Conservation (phyloP, 352 stramenopile genomes). For the Elongisporangium senticosum region DNA sequence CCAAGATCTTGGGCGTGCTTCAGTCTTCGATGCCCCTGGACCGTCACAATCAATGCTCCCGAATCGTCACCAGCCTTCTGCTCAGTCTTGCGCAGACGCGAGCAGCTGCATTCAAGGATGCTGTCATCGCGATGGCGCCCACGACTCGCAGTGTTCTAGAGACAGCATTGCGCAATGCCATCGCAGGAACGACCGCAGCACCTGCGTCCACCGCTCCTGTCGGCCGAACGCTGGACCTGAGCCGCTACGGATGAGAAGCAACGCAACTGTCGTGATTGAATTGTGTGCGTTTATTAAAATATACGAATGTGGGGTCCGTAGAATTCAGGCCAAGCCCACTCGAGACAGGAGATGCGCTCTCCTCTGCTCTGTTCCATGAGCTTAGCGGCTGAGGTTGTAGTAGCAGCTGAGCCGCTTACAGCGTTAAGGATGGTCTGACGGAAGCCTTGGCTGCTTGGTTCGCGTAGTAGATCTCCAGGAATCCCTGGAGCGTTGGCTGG, state of each 20-base stretch:
- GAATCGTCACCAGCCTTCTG: constrained; percentile 30
- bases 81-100: constrained; percentile 51
- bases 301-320: background rate
- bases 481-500: constrained; percentile 32
- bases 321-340: background rate
- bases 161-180: constrained; percentile 31
- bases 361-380: too few relatives aligned
- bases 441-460: background rate
- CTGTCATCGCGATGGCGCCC: constrained; percentile 35
- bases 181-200: constrained; percentile 18
- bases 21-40: constrained; percentile 6
- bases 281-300: background rate
- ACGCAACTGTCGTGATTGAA: background rate
- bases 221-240: constrained; percentile 36
- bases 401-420: background rate
- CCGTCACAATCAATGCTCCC: constrained; percentile 9
- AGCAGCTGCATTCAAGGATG: constrained; percentile 43
- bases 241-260: constrained; percentile 31
- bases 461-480: constrained; percentile 21
- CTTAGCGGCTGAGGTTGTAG: too few relatives aligned
- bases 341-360: background rate
- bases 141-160: constrained; percentile 31
- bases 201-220: constrained; percentile 1
- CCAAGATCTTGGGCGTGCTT: constrained; percentile 39
- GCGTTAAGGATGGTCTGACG: background rate